phyloP scores from a whole-genome alignment of 805 yeast species.

The Clavispora fructus region DNA sequence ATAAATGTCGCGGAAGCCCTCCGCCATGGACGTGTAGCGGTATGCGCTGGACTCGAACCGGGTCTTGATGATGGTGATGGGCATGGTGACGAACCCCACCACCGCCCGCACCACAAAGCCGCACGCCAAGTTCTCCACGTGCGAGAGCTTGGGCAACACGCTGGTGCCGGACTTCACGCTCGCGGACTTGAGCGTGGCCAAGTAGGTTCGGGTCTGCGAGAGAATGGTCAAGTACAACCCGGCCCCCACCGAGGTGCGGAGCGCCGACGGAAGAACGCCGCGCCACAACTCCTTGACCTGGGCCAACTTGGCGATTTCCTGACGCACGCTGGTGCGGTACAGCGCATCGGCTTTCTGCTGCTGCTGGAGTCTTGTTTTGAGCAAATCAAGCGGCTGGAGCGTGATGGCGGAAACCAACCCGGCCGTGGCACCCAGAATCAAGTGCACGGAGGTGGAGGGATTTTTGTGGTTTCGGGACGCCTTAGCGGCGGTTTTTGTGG shows the following conservation, averaged over 20 bases:
- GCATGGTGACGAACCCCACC: constrained; percentile 90
- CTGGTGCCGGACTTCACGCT: constrained; percentile 21
- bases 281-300: constrained; percentile 67
- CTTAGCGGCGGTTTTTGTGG: background rate
- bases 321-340: constrained; percentile 27
- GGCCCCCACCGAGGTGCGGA: constrained; percentile 87
- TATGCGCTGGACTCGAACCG: constrained; percentile 81
- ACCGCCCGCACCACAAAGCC: constrained; percentile 77
- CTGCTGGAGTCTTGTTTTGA: constrained; percentile 80
- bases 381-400: constrained; percentile 83
- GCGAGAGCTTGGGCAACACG: constrained; percentile 66
- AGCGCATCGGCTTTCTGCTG: constrained; percentile 25
- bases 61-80: constrained; percentile 85
- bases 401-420: constrained; percentile 77
- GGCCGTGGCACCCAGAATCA: constrained; percentile 77
- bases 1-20: constrained; percentile 57
- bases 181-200: constrained; percentile 30
- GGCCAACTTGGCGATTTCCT: constrained; percentile 39
- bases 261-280: constrained; percentile 87
- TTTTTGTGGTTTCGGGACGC: background rate
- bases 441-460: constrained; percentile 38
- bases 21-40: constrained; percentile 56
- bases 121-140: constrained; percentile 61
- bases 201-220: constrained; percentile 51
- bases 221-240: constrained; percentile 77